Percentiles rank a stretch among this genome's conserved stretches.
phyloP scores from a whole-genome alignment of 352 stramenopile species.

The Phytophthora fragariae region DNA sequence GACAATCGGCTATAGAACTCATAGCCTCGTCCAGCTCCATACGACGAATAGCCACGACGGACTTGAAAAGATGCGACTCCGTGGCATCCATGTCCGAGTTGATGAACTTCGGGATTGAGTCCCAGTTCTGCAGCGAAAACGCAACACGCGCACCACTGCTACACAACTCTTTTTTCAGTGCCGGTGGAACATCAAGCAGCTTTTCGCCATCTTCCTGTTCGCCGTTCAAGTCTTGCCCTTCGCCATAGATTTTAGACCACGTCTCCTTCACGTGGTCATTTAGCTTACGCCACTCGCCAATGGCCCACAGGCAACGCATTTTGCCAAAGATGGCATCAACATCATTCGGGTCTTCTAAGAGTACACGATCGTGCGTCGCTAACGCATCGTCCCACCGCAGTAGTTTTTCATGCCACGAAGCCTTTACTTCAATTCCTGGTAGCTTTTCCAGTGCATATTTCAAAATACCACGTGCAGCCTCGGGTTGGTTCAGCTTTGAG shows the following conservation, averaged over 20 bases:
- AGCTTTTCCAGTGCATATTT: constrained; percentile 92
- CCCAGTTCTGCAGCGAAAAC: constrained; percentile 88
- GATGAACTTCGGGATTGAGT: constrained; percentile 85
- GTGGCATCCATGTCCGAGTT: constrained; percentile 91
- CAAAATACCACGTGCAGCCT: constrained; percentile 98
- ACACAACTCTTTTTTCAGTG: constrained; percentile 86
- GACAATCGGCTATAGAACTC: constrained; percentile 93
- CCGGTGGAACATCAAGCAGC: constrained; percentile 79
- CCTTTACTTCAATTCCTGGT: constrained; percentile 89
- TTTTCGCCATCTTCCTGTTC: constrained; percentile 56
- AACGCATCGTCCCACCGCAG: constrained; percentile 98
- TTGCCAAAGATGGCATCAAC: constrained; percentile 98
- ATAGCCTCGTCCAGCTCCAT: constrained; percentile 95
- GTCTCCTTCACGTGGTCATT: constrained; percentile 93
- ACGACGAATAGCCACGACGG: constrained; percentile 95
- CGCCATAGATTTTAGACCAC: constrained; percentile 88
- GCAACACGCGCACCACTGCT: constrained; percentile 83
- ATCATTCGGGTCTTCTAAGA: constrained; percentile 79
- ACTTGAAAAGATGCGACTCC: constrained; percentile 84
- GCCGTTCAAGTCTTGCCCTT: constrained; percentile 50
- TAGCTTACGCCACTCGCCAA: constrained; percentile 97
- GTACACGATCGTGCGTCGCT: constrained; percentile 92
- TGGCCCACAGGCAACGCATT: constrained; percentile 98
- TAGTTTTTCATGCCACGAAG: constrained; percentile 99
- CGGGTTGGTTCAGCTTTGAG: constrained; percentile 96